Evolutionary conservation across 306 rosid species (phyloP).

Genomic region (Inga laurina): DNA sequence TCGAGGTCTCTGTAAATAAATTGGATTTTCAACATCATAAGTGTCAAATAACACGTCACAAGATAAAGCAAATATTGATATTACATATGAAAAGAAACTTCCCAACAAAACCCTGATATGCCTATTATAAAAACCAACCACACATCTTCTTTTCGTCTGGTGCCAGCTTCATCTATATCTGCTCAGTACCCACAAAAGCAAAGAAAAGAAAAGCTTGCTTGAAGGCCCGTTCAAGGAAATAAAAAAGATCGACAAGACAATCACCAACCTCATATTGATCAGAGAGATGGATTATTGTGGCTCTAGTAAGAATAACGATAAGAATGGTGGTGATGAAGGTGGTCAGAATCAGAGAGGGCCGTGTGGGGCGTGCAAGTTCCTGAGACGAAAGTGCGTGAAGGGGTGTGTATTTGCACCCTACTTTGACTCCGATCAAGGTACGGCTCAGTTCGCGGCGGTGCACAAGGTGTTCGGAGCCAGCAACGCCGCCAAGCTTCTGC

Average conservation of each 20-base stretch:
- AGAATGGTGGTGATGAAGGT: neutral
- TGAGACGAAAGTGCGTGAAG: slow-evolving; percentile 76
- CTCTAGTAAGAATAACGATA: neutral
- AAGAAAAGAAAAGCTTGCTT: neutral
- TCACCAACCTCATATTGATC: neutral
- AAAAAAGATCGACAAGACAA: slow-evolving; percentile 18
- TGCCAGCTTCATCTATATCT: neutral
- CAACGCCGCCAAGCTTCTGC: slow-evolving; percentile 87
- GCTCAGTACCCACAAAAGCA: slow-evolving; percentile 33
- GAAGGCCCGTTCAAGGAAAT: slow-evolving; percentile 23
- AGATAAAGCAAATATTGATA: neutral
- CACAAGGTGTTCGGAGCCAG: slow-evolving; percentile 98
- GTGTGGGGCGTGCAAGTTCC: slow-evolving; percentile 94
- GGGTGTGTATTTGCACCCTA: slow-evolving; percentile 92
- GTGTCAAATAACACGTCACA: neutral
- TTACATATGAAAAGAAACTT: neutral
- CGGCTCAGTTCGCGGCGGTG: slow-evolving; percentile 88
- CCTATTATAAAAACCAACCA: neutral
- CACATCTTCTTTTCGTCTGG: neutral
- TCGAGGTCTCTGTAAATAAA: neutral
- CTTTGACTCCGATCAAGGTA: slow-evolving; percentile 81
- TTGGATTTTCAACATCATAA: neutral
- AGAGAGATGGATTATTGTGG: slow-evolving; percentile 35
- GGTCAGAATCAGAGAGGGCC: slow-evolving; percentile 46
- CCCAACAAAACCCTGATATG: neutral